Base-by-base conservation (phyloP, 495 filamentous ascomycete species). In the Annulohypoxylon stygium region DNA sequence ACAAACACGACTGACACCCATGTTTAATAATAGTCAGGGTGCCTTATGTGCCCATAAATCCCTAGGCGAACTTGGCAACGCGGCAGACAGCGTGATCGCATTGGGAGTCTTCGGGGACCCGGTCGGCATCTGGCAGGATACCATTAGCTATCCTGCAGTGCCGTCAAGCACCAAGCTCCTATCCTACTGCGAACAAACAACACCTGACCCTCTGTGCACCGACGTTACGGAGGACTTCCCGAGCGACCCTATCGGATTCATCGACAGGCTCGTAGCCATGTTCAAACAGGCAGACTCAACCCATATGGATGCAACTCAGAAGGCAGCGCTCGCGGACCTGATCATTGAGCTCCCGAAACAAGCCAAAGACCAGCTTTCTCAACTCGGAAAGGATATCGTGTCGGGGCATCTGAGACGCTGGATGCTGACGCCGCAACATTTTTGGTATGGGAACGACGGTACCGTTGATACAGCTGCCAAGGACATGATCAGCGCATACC, bases 361-460 rank as follows among this genome's bases (percentile, higher is more conserved):
- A 53, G 71, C 71, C 1, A 11, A 62, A 10, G 14, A 25, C n/a
- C 23, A 75, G 26, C 25, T 77, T 12, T 47, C 37, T 5, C 48
- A 69, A 16, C 71, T 77, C 7, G 71, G 39, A 11, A 69, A 41
- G 33, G 75, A 77, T 43, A 66, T 75, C 20, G 5, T 63, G 3
- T 18, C 50, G 3, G 74, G 74, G 16, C 65, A 74, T 66, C 14
- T 76, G 11, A 58, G 66, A 45, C 66, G 74, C 4, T 76, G 74
- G 74, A 67, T 76, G 66, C 47, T 76, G n/a, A 76, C 70, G 12
- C 74, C 74, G 41, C 16, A 76, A 45, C 74, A 76, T n/a, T 76
- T 76, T 30, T 74, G 70, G 70, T 76, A 76, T 12, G 74, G 74
- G 4, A 70, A 74, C 3, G 74, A 73, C 23, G 69, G 69, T 25